These are phyloP conservation scores for Cryphonectria japonica DNA, from an alignment of 2,329 filamentous ascomycete species.

Conservation along the genomic window DNA sequence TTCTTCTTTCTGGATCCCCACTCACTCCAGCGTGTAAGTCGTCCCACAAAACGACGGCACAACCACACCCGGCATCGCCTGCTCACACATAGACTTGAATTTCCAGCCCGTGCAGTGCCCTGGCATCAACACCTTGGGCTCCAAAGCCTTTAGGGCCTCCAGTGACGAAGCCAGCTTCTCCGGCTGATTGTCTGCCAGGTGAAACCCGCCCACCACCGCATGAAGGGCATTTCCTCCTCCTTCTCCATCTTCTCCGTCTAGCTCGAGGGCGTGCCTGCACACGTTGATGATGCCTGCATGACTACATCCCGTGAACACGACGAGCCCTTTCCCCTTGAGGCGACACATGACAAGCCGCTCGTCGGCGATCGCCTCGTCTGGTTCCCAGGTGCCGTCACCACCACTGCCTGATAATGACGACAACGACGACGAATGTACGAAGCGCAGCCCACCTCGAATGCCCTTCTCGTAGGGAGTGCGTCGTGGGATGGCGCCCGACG, in stretches of 20 bases:
- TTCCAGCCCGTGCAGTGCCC: constrained; percentile 62
- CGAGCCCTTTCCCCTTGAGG: constrained; percentile 55
- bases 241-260: constrained; percentile 32
- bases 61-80: constrained; percentile 51
- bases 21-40: constrained; percentile 35
- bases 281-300: constrained; percentile 60
- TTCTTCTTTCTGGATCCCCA: neutral
- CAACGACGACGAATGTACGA: constrained; percentile 37
- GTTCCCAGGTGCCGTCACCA: constrained; percentile 46
- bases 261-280: constrained; percentile 48
- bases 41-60: constrained; percentile 56
- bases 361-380: constrained; percentile 54
- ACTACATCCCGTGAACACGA: constrained; percentile 60
- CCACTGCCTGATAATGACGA: neutral
- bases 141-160: constrained; percentile 50
- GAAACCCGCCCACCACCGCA: constrained; percentile 57
- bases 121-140: constrained; percentile 53
- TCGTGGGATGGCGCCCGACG: constrained; percentile 58
- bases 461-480: constrained; percentile 53
- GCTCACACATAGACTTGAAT: constrained; percentile 57
- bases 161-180: constrained; percentile 50
- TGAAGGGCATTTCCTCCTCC: constrained; percentile 43
- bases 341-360: constrained; percentile 59
- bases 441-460: constrained; percentile 49
- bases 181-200: constrained; percentile 52